Evolutionary conservation across 2,329 filamentous ascomycete genomes (phyloP).

Genomic region (Anthostomella pinea): DNA sequence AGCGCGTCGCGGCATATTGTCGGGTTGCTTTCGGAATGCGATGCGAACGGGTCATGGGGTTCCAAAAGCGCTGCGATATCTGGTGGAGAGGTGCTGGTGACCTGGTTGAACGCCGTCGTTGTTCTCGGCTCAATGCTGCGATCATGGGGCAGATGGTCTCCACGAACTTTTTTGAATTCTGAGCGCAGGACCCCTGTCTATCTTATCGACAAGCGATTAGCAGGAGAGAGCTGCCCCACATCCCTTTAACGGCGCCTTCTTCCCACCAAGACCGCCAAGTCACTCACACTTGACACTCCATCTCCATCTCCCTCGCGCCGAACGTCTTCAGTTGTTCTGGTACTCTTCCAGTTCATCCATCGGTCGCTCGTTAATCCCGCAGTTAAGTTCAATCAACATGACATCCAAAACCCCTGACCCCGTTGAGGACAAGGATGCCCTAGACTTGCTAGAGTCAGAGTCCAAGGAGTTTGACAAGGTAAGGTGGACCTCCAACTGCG

Average conservation of each 20-base stretch:
- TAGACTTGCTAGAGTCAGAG: conserved; percentile 79
- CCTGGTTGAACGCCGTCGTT: background rate
- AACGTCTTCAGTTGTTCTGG: background rate
- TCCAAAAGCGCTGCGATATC: background rate
- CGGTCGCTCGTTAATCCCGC: too few species aligned
- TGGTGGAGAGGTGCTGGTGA: background rate
- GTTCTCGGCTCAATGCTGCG: background rate
- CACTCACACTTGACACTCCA: conserved; percentile 4
- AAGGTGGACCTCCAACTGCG: conserved; percentile 18
- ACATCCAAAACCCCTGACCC: conserved; percentile 40
- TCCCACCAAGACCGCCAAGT: too few species aligned
- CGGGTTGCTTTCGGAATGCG: background rate
- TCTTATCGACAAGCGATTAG: conserved; percentile 13
- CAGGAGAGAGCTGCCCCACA: conserved; percentile 14
- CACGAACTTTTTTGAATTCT: background rate
- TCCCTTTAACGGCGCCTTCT: conserved; percentile 10
- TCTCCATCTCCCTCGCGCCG: background rate
- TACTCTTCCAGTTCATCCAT: background rate
- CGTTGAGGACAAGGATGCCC: conserved; percentile 65
- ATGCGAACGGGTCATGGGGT: background rate
- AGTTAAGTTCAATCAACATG: too few species aligned
- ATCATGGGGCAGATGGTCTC: conserved; percentile 3
- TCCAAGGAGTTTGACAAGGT: conserved; percentile 91
- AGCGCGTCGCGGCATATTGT: conserved; percentile 66
- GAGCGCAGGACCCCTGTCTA: conserved; percentile 13